These are phyloP conservation scores for Globisporangium paddicum DNA, from an alignment of 352 stramenopile genomes.

Conservation along the genomic window DNA sequence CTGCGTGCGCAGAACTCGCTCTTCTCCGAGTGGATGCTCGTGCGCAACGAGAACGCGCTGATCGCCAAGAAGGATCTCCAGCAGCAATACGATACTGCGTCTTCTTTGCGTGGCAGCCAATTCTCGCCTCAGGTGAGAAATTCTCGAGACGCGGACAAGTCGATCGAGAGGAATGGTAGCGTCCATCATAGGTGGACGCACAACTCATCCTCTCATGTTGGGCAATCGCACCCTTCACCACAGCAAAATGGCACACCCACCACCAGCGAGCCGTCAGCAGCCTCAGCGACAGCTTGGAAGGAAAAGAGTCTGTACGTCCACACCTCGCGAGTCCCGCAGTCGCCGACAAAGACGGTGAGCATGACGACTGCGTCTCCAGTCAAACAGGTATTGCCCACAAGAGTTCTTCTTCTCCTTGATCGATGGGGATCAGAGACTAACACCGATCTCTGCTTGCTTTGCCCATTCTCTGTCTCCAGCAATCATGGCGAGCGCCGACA, in stretches of 20 bases:
- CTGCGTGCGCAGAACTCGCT: constrained; percentile 61
- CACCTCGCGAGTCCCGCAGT: constrained; percentile 18
- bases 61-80: constrained; percentile 21
- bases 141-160: background rate
- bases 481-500: constrained; percentile 8
- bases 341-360: constrained; percentile 28
- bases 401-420: background rate
- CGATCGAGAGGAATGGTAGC: background rate
- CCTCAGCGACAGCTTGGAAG: background rate
- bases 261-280: background rate
- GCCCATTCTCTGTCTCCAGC: background rate
- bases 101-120: background rate
- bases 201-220: background rate
- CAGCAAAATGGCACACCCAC: background rate
- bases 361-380: constrained; percentile 36
- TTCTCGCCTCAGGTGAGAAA: background rate
- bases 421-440: background rate
- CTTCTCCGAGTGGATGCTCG: constrained; percentile 78
- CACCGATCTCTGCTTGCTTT: background rate
- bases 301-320: constrained; percentile 23
- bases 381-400: constrained; percentile 19
- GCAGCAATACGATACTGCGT: background rate
- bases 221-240: background rate
- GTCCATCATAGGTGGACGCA: background rate
- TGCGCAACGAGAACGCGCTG: constrained; percentile 54